A percentile compares a stretch with the other conserved stretches of the same genome.
Conservation (phyloP, 805 yeast genomes). For the Scheffersomyces ergatensis region DNA sequence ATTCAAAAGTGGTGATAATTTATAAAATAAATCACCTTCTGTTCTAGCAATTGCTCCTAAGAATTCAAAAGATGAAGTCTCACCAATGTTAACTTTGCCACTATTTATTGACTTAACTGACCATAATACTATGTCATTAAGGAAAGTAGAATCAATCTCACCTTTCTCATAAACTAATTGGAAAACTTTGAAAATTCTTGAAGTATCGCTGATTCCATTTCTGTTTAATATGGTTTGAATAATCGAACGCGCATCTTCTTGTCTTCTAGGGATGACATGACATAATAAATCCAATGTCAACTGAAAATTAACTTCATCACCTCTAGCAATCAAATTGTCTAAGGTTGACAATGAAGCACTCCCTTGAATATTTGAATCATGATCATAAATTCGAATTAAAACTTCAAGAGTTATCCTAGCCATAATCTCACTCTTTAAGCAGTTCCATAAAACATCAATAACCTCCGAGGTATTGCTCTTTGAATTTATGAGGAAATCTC, state of each 20-base stretch:
- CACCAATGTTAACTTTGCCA: slow-evolving; percentile 6
- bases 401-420: background rate
- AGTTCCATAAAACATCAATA: background rate
- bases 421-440: background rate
- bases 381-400: background rate
- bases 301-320: slow-evolving; percentile 1
- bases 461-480: background rate
- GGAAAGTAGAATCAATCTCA: background rate
- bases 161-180: background rate
- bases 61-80: slow-evolving; percentile 7
- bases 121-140: background rate
- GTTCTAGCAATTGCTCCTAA: slow-evolving; percentile 1
- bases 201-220: background rate
- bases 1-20: background rate
- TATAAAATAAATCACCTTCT: background rate
- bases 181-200: slow-evolving; percentile 1
- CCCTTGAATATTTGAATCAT: background rate
- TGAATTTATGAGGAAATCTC: background rate
- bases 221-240: background rate
- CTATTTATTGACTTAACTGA: slow-evolving; percentile 5
- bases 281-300: slow-evolving; percentile 17
- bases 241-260: background rate
- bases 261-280: background rate
- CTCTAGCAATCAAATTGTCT: background rate
- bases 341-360: background rate